phyloP scores from a whole-genome alignment of 495 filamentous ascomycete genomes.

The Durotheca rogersii region DNA sequence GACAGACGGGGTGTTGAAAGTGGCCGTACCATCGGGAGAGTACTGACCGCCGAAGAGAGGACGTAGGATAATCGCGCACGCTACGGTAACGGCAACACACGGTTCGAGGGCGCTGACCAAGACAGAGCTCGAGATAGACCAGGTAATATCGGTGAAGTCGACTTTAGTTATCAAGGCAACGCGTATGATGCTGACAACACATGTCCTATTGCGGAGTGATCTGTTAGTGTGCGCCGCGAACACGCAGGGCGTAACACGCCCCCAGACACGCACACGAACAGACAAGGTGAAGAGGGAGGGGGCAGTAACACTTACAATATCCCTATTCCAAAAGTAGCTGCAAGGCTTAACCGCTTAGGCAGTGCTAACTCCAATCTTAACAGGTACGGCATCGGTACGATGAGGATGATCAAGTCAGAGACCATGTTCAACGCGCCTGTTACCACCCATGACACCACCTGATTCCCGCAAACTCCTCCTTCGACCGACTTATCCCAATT shows the following conservation, averaged over 20 bases:
- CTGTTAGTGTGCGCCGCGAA: background rate
- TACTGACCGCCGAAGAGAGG: slow-evolving; percentile 33
- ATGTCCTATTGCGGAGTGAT: slow-evolving; percentile 16
- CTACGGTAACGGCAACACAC: slow-evolving; percentile 28
- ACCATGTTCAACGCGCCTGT: slow-evolving; percentile 34
- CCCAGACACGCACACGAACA: background rate
- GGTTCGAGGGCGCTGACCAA: slow-evolving; percentile 34
- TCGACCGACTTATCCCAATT: slow-evolving; percentile 35
- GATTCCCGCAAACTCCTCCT: slow-evolving; percentile 29
- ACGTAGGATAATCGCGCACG: slow-evolving; percentile 33
- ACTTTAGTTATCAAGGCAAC: slow-evolving; percentile 26
- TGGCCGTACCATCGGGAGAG: slow-evolving; percentile 16
- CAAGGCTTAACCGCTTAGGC: slow-evolving; percentile 27
- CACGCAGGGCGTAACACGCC: background rate
- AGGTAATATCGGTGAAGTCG: slow-evolving; percentile 35
- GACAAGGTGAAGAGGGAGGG: too few relatives aligned
- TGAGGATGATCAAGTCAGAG: slow-evolving; percentile 32
- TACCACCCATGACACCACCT: slow-evolving; percentile 27
- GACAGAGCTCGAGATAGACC: slow-evolving; percentile 21
- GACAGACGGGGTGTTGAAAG: slow-evolving; percentile 9
- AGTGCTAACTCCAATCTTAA: slow-evolving; percentile 24
- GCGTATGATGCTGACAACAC: slow-evolving; percentile 28
- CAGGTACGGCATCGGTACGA: slow-evolving; percentile 35
- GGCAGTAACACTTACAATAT: slow-evolving; percentile 33
- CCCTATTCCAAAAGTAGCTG: slow-evolving; percentile 31